A percentile compares a stretch with the other conserved stretches of the same genome.
These are phyloP conservation scores for Gardenia jasminoides DNA, from an alignment of 257 asterid genomes.

Conservation along the genomic window DNA sequence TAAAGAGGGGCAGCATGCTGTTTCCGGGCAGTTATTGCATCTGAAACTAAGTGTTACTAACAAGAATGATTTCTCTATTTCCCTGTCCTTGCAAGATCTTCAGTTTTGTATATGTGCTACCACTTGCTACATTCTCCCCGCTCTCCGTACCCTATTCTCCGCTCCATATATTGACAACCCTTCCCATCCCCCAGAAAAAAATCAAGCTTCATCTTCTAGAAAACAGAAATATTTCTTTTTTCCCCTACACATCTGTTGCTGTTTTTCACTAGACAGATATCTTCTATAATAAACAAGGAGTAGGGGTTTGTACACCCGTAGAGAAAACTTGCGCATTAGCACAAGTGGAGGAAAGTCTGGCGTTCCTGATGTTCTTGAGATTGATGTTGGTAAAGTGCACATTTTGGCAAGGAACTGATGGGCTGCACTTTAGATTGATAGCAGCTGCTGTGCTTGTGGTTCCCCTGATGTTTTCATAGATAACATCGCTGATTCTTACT, in stretches of 20 bases:
- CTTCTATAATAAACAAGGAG: conserved; percentile 31
- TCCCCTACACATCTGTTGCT: neutral
- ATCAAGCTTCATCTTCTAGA: neutral
- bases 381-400: conserved; percentile 40
- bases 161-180: no score
- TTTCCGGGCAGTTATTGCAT: neutral
- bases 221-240: neutral
- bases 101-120: neutral
- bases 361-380: conserved; percentile 28
- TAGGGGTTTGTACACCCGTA: conserved; percentile 43
- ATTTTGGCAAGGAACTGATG: conserved; percentile 47
- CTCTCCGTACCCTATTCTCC: neutral
- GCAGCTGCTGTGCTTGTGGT: conserved; percentile 41
- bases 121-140: neutral
- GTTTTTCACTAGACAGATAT: neutral
- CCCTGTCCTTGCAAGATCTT: neutral
- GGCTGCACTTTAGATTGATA: conserved; percentile 45
- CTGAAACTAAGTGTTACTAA: neutral
- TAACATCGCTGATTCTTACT: conserved; percentile 52
- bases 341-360: conserved; percentile 32
- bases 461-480: conserved; percentile 57
- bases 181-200: neutral
- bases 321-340: conserved; percentile 40
- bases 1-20: neutral
- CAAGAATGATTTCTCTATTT: neutral